Percentiles rank a stretch among this genome's conserved stretches.
Evolutionary conservation across 306 rosid genomes (phyloP).

Genomic region (Benincasa hispida): DNA sequence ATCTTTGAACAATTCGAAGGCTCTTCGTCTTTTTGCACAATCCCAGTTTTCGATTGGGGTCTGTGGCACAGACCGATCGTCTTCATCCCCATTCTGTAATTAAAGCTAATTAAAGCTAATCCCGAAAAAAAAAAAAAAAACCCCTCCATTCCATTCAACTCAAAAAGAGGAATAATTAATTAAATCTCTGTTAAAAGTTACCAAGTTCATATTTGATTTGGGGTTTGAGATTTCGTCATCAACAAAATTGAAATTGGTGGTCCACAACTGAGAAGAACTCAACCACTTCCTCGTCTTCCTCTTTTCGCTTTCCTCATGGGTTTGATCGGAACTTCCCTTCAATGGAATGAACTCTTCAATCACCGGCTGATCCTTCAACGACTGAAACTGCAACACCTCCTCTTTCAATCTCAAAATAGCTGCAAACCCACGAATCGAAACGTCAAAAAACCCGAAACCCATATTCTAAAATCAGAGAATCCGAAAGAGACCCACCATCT

Average conservation of each 20-base stretch:
- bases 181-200: background rate
- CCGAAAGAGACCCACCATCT: slow-evolving; percentile 33
- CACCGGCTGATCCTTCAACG: slow-evolving; percentile 21
- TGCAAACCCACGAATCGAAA: slow-evolving; percentile 14
- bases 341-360: slow-evolving; percentile 26
- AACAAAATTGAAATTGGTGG: slow-evolving; percentile 16
- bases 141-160: background rate
- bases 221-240: background rate
- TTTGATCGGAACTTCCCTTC: slow-evolving; percentile 18
- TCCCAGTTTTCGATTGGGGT: slow-evolving; percentile 20
- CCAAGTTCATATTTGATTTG: slow-evolving; percentile 17
- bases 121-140: background rate
- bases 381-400: slow-evolving; percentile 18
- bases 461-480: background rate
- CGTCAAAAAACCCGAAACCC: background rate
- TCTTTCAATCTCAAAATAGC: slow-evolving; percentile 56
- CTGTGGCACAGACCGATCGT: slow-evolving; percentile 20
- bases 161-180: background rate
- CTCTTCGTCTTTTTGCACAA: slow-evolving; percentile 25
- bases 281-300: slow-evolving; percentile 17
- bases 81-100: slow-evolving; percentile 38
- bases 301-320: background rate
- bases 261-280: slow-evolving; percentile 67
- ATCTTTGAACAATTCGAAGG: slow-evolving; percentile 29
- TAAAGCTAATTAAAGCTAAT: background rate